Conservation (phyloP, 192 early-diverging fungal genomes). For the Powellomyces hirtus region DNA sequence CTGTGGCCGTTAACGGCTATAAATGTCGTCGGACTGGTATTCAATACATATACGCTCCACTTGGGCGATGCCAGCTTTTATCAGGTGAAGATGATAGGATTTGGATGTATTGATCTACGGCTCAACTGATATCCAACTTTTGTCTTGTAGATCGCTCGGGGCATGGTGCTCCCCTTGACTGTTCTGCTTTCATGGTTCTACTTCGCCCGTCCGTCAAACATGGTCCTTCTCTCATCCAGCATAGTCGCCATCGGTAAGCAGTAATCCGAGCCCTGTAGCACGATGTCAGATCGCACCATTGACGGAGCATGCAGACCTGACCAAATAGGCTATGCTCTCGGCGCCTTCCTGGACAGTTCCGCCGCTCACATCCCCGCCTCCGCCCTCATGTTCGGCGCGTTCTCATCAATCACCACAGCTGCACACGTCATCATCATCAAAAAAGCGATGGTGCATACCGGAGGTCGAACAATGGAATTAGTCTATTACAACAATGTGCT, state of each 20-base stretch:
- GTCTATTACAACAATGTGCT: conserved; percentile 65
- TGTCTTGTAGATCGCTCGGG: conserved; percentile 46
- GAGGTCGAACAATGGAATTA: conserved; percentile 53
- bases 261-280: too few species aligned
- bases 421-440: conserved; percentile 65
- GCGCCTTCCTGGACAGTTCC: conserved; percentile 35
- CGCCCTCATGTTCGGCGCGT: conserved; percentile 49
- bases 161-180: conserved; percentile 58
- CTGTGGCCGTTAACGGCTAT: conserved; percentile 46
- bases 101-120: neutral
- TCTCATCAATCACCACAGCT: conserved; percentile 54
- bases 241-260: too few species aligned
- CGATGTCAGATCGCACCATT: too few species aligned
- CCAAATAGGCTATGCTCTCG: conserved; percentile 55
- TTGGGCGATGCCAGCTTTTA: conserved; percentile 61
- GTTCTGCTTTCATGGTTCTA: conserved; percentile 40
- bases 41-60: conserved; percentile 58
- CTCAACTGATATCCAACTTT: neutral
- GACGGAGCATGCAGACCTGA: too few species aligned
- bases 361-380: neutral
- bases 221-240: conserved; percentile 2
- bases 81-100: conserved; percentile 36
- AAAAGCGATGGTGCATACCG: conserved; percentile 32
- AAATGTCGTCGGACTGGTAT: conserved; percentile 55
- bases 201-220: conserved; percentile 34